Evolutionary conservation across 768 basidiomycete species (phyloP).

Genomic region (Lactifluus echinatus): DNA sequence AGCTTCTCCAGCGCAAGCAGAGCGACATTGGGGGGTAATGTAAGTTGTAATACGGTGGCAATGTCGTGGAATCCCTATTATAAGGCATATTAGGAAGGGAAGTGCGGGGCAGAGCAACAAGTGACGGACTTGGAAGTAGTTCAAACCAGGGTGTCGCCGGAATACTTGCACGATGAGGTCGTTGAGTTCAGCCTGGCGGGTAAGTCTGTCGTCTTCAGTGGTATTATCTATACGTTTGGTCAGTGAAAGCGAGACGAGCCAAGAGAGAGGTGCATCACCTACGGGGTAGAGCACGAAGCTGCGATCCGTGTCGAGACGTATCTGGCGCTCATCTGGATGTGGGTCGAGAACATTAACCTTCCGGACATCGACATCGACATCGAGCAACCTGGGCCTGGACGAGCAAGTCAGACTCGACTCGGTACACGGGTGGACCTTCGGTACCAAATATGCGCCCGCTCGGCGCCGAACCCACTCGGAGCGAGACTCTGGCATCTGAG

Average conservation of each 20-base stretch:
- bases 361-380: constrained; percentile 23
- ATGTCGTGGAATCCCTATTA: constrained; percentile 90
- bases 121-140: constrained; percentile 69
- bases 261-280: constrained; percentile 32
- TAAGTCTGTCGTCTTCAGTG: constrained; percentile 35
- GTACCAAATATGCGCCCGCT: constrained; percentile 50
- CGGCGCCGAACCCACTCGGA: constrained; percentile 56
- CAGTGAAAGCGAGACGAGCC: neutral
- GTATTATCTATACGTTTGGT: constrained; percentile 13
- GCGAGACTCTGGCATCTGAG: constrained; percentile 41
- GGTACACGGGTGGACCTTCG: constrained; percentile 14
- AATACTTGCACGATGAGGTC: constrained; percentile 68
- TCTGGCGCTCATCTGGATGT: constrained; percentile 81
- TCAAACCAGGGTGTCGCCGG: constrained; percentile 58
- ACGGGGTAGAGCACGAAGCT: constrained; percentile 91
- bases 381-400: constrained; percentile 33
- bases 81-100: neutral
- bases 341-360: constrained; percentile 20
- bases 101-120: neutral
- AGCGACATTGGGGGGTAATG: constrained; percentile 52
- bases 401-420: constrained; percentile 22
- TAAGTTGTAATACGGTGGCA: constrained; percentile 72
- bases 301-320: constrained; percentile 81
- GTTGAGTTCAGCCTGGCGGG: constrained; percentile 58
- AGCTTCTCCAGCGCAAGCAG: constrained; percentile 58